These are phyloP conservation scores for Pyrenophora seminiperda DNA, from an alignment of 2,329 filamentous ascomycete genomes.

Conservation along the genomic window DNA sequence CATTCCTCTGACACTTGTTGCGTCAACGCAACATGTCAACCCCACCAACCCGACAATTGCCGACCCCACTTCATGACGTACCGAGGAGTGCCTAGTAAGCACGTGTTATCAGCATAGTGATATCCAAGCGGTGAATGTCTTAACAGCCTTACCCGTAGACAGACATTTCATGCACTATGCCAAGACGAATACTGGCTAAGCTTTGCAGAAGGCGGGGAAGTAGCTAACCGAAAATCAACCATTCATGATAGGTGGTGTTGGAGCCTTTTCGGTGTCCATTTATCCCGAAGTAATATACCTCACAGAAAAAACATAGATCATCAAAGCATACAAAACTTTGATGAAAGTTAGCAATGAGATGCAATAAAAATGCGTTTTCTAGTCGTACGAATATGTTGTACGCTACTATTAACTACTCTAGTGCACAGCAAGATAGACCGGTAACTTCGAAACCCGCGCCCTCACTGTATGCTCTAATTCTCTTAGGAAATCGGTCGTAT, in stretches of 20 bases:
- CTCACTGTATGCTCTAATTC: not conserved
- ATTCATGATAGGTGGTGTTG: constrained; percentile 6
- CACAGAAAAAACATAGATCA: not conserved
- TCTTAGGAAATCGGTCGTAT: constrained; percentile 22
- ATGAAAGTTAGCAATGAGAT: not conserved
- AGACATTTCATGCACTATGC: too few relatives aligned
- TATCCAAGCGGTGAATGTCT: too few relatives aligned
- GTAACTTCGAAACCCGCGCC: not conserved
- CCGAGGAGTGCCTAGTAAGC: too few relatives aligned
- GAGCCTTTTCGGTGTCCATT: constrained; percentile 21
- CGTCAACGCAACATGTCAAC: too few relatives aligned
- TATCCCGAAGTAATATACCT: constrained; percentile 14
- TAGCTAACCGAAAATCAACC: constrained; percentile 6
- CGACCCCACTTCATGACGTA: too few relatives aligned
- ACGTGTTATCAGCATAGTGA: too few relatives aligned
- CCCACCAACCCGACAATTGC: too few relatives aligned
- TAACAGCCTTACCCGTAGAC: too few relatives aligned
- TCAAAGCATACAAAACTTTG: not conserved
- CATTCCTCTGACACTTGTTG: too few relatives aligned
- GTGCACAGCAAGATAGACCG: constrained; percentile 22
- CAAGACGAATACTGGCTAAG: not conserved
- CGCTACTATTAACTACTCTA: constrained; percentile 2
- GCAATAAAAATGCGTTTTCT: not conserved
- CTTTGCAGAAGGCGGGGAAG: constrained; percentile 3
- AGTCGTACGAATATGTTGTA: not conserved